Evolutionary conservation across 163 green algal genomes (phyloP).

Genomic region (Dunaliella salina): DNA sequence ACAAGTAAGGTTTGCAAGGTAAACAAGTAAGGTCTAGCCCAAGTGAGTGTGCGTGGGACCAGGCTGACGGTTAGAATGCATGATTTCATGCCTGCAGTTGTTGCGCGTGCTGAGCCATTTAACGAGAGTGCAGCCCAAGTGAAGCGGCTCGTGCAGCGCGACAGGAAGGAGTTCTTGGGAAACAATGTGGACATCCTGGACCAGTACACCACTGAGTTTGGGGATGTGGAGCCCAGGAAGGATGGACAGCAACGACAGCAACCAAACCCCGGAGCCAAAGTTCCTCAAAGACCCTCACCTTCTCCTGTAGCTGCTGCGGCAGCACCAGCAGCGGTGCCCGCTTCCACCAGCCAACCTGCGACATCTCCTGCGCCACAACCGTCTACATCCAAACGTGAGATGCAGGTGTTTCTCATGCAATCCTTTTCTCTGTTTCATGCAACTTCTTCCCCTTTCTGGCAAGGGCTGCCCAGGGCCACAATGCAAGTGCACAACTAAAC

Average conservation of each 20-base stretch:
- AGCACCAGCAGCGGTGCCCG: constrained; percentile 8
- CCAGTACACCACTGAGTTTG: constrained; percentile 64
- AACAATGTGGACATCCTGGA: constrained; percentile 58
- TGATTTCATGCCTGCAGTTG: background rate
- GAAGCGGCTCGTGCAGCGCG: constrained; percentile 65
- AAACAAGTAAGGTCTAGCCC: too few relatives aligned
- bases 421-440: too few relatives aligned
- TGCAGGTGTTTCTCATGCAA: too few relatives aligned
- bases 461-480: too few relatives aligned
- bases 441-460: too few relatives aligned
- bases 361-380: background rate
- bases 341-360: background rate
- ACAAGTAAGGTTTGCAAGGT: too few relatives aligned
- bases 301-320: background rate
- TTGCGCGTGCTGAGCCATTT: constrained; percentile 41
- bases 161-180: constrained; percentile 71
- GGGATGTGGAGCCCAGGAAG: constrained; percentile 26
- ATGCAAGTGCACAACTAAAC: too few relatives aligned
- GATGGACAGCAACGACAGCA: background rate
- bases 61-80: too few relatives aligned
- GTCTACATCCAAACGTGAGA: background rate
- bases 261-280: background rate
- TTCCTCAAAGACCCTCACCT: background rate
- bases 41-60: too few relatives aligned
- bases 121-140: constrained; percentile 73